Base-by-base conservation (phyloP, 805 yeast species). In the Clavispora carvajalis region DNA sequence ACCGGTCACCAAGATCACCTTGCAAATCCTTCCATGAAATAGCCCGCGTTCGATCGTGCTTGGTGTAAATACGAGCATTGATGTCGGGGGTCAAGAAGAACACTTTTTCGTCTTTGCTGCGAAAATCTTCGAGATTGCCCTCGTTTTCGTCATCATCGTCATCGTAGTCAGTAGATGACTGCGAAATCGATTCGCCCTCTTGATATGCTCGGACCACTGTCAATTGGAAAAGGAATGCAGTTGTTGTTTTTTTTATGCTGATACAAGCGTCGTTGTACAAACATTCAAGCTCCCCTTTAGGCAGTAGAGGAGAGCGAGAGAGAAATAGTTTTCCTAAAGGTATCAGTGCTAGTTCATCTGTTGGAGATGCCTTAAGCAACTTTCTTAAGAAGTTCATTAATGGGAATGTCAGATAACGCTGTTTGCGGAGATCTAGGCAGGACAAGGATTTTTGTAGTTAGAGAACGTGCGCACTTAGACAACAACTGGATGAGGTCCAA, bases 1-100 rank as follows among this genome's bases (percentile, higher is more conserved):
- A 88, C 47, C 71, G 65, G 54, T 90, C 97, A 18, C 88, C 96
- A 5, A 73, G 70, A 53, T 90, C 96, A n/a, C 96, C 96, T 33
- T 79, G 80, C 26, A 79, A 57, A 58, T 93, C 96, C 11, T 65
- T 71, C 98, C 98, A 91, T 0, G 82, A 69, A 21, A 91, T 73
- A 2, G 81, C 78, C 29, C 70, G 63, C 4, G 73, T 65, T 1
- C 82, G 85, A 26, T 77, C 76, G 30, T 67, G 60, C 39, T 74
- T 73, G 41, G 74, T 68, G 42, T 68, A 69, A 41, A 75, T 70
- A 43, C 77, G 71, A 37, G 90, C 67, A 29, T 72, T 65, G 41
- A 91, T 64, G 3, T 74, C 74, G 44, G 77, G 78, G 48, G 77
- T 78, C 22, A 93, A 73, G 23, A 80, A 63, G 52, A 85, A 90